Conservation (phyloP, 2,329 filamentous ascomycete genomes). For the Scorias spongiosa region DNA sequence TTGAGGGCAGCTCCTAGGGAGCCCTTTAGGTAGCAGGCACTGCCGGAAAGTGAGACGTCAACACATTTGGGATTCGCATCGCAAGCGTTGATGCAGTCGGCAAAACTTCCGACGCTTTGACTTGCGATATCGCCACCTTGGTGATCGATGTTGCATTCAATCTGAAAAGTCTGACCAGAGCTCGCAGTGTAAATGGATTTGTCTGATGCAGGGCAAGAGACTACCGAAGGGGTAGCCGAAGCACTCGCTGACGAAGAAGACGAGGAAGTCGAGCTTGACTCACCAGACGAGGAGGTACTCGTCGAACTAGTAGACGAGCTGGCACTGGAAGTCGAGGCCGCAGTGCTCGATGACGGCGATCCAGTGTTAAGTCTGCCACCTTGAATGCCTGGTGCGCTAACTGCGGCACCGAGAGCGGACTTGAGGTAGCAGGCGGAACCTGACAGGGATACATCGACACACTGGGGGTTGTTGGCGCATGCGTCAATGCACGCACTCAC, state of each 20-base stretch:
- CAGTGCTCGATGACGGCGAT: constrained; percentile 1
- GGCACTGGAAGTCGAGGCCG: constrained; percentile 2
- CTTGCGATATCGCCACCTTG: constrained; percentile 14
- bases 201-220: constrained; percentile 9
- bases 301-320: constrained; percentile 2
- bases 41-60: constrained; percentile 17
- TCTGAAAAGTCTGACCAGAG: constrained; percentile 9
- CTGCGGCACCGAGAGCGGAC: constrained; percentile 5
- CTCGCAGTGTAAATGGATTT: constrained; percentile 7
- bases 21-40: constrained; percentile 20
- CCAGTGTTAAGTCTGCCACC: constrained; percentile 7
- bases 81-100: constrained; percentile 17
- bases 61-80: constrained; percentile 16
- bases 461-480: constrained; percentile 10
- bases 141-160: constrained; percentile 20
- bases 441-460: constrained; percentile 12
- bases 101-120: constrained; percentile 10
- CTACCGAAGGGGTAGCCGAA: constrained; percentile 3
- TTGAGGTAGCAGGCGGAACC: constrained; percentile 18
- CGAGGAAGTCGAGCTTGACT: constrained; percentile 1
- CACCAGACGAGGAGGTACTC: background rate
- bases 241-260: constrained; percentile 2
- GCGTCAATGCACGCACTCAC: constrained; percentile 12
- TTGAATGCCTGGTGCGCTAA: constrained; percentile 4
- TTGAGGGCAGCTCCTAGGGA: constrained; percentile 9